Base-by-base conservation (phyloP, 495 filamentous ascomycete genomes). In the Penicillium chermesinum region DNA sequence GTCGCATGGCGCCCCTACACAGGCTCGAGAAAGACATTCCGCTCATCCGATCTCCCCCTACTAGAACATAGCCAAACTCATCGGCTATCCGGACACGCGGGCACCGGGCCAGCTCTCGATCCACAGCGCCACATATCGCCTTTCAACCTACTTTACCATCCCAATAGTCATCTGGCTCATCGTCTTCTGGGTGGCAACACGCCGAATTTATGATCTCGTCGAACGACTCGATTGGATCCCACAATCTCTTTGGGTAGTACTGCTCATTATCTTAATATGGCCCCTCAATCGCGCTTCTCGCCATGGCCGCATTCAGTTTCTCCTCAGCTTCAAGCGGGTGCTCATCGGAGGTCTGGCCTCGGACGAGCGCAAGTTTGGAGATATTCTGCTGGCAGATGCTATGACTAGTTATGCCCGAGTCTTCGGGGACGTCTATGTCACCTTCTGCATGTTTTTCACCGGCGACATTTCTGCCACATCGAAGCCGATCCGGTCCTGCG, bases 361-460 rank as follows among this genome's bases (percentile, higher is more conserved):
- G 6, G 79, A 85, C 41, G 82, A 90, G 69, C 88, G 88, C 32
- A 94, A 91, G 59, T 98, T 98, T 57, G 89, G 87, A 35, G 93
- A 98, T 61, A 84, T 97, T 46, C 70, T 98, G 34, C 76, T 97
- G n/a, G 90, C 93, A 7, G 93, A 98, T 76, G 91, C 86, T 27
- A 69, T 98, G 49, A 98, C 93, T 7, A 91, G 86, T 53, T 98
- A 97, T 64, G 84, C 93, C 36, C 95, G 90, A 57, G 83, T 96
- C 19, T 71, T 96, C 2, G 91, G 83, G 3, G 94, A 97, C 63
- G 68, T 96, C n/a, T 93, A 85, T 62, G 82, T 96, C 40, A 81
- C 83, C 22, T 69, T 87, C 35, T 96, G 89, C 78, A 95, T 95
- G 89, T 90, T 95, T 67, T 76, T 96, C 54, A 69, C 70, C 8